Evolutionary conservation across 1,139 yeast species (phyloP), one percentile per base, ranked within the genome.

Genomic region (Torulaspora pretoriensis): DNA sequence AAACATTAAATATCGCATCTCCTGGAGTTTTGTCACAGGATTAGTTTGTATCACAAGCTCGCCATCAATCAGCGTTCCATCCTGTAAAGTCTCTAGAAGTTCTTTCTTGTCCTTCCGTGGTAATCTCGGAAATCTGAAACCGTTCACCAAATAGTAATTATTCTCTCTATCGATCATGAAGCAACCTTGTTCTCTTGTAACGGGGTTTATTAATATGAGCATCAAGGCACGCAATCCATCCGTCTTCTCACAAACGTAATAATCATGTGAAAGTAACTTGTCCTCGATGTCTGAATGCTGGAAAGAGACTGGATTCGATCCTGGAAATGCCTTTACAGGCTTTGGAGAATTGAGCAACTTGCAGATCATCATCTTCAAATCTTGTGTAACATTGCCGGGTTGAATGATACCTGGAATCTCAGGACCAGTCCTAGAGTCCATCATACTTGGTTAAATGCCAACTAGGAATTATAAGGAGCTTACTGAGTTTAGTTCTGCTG

Each of bases 221-320:
- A 84, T 67, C 39, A 92, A 69, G 49, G 95, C 87, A 45, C 99
- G 72, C 43, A 92, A 70, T 0, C 99, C 99, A 65, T 94, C 98
- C 0, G 95, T 81, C 64, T 94, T 94, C 61, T 94, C 99, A 68
- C 98, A 92, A 0, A 92, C 98, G 57, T 80, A 83, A 62, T 89
- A 92, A 57, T 83, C 89, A 45, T 76, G 76, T 2, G 70, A 69
- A 62, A 76, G 63, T 40, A 92, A 68, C 29, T 80, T 78, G 43
- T 79, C 79, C 5, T 72, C 70, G 32, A 92, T 71, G 67, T 90
- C 97, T 33, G 73, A 71, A 48, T 88, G 72, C 38, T 87, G 82
- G 63, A 94, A 90, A 29, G 96, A 87, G 1, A 92, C 88, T 0
- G 99, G 99, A 66, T 94, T 98, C 1, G 97, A 83, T 0, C 97